Conservation (phyloP, 306 rosid genomes). For the Quercus cerris region DNA sequence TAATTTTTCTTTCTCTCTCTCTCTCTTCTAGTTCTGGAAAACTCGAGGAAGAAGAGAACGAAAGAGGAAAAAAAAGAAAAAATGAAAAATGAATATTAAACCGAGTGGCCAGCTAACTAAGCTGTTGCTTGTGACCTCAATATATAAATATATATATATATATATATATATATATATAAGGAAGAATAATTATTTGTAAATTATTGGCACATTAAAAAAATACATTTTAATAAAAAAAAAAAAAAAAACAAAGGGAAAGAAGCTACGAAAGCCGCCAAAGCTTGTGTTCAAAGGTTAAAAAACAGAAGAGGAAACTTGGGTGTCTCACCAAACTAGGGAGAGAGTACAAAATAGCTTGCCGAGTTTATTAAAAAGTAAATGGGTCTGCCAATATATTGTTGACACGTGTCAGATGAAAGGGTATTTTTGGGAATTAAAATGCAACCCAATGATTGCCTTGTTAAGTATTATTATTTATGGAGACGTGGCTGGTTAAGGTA, state of each 20-base stretch:
- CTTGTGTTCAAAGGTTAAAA: slow-evolving; percentile 6
- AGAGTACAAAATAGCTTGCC: not conserved
- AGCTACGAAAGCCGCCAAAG: slow-evolving; percentile 46
- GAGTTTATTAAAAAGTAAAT: not conserved
- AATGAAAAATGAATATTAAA: slow-evolving; percentile 33
- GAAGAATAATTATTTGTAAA: slow-evolving; percentile 29
- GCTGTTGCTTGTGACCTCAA: slow-evolving; percentile 45
- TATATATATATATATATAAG: not conserved
- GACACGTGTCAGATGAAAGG: slow-evolving; percentile 17
- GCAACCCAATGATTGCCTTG: slow-evolving; percentile 35
- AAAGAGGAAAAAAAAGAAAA: slow-evolving; percentile 3
- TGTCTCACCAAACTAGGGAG: not conserved
- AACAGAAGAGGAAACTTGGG: not conserved
- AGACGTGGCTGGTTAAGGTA: slow-evolving; percentile 11
- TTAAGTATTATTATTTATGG: not conserved
- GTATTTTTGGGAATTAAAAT: not conserved
- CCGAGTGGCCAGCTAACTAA: slow-evolving; percentile 80
- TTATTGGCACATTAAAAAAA: slow-evolving; percentile 17
- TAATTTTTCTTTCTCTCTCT: slow-evolving; percentile 21
- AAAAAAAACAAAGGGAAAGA: not conserved
- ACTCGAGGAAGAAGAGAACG: slow-evolving; percentile 36
- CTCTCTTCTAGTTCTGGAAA: slow-evolving; percentile 27
- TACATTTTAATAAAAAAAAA: not conserved
- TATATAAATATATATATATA: slow-evolving; percentile 19
- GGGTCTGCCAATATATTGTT: not conserved